Conservation (phyloP, 2,329 filamentous ascomycete genomes). For the Coleophoma eucalyptorum region DNA sequence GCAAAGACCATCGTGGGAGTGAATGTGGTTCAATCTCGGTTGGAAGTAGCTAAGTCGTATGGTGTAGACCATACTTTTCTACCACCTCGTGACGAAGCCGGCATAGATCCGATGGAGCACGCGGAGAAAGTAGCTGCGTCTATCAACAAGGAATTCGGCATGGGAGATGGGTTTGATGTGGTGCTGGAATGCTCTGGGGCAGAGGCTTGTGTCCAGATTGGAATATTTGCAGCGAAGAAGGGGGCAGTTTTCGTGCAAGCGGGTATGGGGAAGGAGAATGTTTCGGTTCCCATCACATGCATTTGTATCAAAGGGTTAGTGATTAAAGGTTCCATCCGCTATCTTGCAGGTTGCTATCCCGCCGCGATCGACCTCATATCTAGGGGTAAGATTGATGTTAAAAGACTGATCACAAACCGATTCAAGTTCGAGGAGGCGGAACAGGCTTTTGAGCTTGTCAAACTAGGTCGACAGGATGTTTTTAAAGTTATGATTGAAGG, state of each 20-base stretch:
- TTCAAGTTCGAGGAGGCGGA: slow-evolving; percentile 82
- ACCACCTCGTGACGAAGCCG: slow-evolving; percentile 25
- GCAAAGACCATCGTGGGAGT: slow-evolving; percentile 41
- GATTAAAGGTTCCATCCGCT: slow-evolving; percentile 46
- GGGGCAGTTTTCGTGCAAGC: slow-evolving; percentile 46
- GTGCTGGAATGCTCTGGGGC: slow-evolving; percentile 43
- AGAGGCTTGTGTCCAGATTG: slow-evolving; percentile 41
- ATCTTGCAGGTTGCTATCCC: slow-evolving; percentile 44
- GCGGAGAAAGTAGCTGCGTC: slow-evolving; percentile 32
- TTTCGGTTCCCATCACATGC: slow-evolving; percentile 45
- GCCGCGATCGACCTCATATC: slow-evolving; percentile 55
- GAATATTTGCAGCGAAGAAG: slow-evolving; percentile 36
- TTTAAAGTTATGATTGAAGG: too few species aligned
- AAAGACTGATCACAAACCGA: slow-evolving; percentile 81
- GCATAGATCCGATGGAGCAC: slow-evolving; percentile 31
- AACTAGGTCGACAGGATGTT: slow-evolving; percentile 79
- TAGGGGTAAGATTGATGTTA: slow-evolving; percentile 78
- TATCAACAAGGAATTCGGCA: slow-evolving; percentile 32
- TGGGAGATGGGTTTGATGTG: slow-evolving; percentile 42
- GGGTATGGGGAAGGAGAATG: slow-evolving; percentile 30
- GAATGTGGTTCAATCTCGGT: slow-evolving; percentile 36
- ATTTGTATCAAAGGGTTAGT: slow-evolving; percentile 42
- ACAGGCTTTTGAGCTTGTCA: slow-evolving; percentile 85
- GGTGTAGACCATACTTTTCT: slow-evolving; percentile 40
- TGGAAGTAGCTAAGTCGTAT: slow-evolving; percentile 36